Evolutionary conservation across 495 filamentous ascomycete species (phyloP).

Genomic region (Xanthoparmelia taractica): DNA sequence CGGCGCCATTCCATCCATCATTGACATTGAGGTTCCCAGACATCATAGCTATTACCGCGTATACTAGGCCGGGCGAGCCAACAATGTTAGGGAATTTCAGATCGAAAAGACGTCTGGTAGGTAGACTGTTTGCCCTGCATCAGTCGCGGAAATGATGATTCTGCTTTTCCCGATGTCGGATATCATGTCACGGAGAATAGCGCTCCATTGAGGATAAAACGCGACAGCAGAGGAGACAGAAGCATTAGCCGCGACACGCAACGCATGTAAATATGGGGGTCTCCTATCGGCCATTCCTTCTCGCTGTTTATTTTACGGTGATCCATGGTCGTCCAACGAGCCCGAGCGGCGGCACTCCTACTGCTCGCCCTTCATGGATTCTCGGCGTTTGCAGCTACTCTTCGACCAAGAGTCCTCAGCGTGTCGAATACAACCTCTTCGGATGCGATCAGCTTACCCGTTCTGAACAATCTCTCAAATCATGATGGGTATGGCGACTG

Average conservation of each 20-base stretch:
- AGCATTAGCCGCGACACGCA: not conserved
- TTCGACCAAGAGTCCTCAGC: not conserved
- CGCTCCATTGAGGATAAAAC: not conserved
- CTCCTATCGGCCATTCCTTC: not conserved
- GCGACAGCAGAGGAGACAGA: not conserved
- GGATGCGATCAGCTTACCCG: not conserved
- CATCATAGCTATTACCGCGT: no score
- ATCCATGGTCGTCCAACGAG: not conserved
- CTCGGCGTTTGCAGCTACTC: not conserved
- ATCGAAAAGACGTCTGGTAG: no score
- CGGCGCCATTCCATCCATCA: no score
- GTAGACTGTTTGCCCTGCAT: no score
- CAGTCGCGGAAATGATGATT: not conserved
- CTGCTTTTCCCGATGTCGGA: not conserved
- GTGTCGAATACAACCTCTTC: not conserved
- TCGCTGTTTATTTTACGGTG: not conserved
- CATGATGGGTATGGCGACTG: not conserved
- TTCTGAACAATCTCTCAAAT: not conserved
- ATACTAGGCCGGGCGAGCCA: no score
- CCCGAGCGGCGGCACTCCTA: not conserved
- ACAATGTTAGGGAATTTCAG: no score
- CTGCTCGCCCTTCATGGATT: not conserved
- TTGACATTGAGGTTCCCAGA: no score
- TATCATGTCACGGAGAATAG: not conserved
- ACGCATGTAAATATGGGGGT: not conserved